These are phyloP conservation scores for Pseudogymnoascus sp. DNA, from an alignment of 2,329 filamentous ascomycete genomes.

Conservation along the genomic window DNA sequence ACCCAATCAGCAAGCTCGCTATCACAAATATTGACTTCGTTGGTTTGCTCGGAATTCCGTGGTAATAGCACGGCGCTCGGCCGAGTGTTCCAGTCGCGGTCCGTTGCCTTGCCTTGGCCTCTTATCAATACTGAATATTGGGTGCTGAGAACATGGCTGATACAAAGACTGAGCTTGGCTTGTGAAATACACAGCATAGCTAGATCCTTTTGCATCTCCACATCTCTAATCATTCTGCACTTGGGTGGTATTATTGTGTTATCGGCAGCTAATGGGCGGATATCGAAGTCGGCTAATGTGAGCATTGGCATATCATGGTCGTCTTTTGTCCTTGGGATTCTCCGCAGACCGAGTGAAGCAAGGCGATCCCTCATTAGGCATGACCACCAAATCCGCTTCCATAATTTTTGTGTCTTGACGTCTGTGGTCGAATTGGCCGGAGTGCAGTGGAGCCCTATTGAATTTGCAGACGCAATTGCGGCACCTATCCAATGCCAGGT, in stretches of 20 bases:
- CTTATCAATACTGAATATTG: constrained; percentile 85
- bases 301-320: constrained; percentile 90
- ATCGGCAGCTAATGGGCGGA: constrained; percentile 59
- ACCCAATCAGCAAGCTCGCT: constrained; percentile 70
- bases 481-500: constrained; percentile 98
- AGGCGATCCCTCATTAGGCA: constrained; percentile 87
- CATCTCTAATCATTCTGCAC: constrained; percentile 62
- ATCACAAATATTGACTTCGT: constrained; percentile 69
- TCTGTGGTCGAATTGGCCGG: constrained; percentile 65
- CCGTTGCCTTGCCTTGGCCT: constrained; percentile 10
- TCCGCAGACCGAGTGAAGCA: constrained; percentile 82
- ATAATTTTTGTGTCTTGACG: constrained; percentile 62
- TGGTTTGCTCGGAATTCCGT: constrained; percentile 66
- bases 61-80: constrained; percentile 70
- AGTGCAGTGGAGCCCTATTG: constrained; percentile 82
- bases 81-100: constrained; percentile 53
- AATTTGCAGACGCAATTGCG: constrained; percentile 80
- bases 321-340: constrained; percentile 80
- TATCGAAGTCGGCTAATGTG: constrained; percentile 72
- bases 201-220: constrained; percentile 64
- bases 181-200: constrained; percentile 84
- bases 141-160: constrained; percentile 77
- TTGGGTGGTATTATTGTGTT: constrained; percentile 52
- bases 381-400: constrained; percentile 95
- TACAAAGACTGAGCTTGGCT: constrained; percentile 75